Conservation (phyloP, 177 flowering plant genomes). For the Vitis hybrid region DNA sequence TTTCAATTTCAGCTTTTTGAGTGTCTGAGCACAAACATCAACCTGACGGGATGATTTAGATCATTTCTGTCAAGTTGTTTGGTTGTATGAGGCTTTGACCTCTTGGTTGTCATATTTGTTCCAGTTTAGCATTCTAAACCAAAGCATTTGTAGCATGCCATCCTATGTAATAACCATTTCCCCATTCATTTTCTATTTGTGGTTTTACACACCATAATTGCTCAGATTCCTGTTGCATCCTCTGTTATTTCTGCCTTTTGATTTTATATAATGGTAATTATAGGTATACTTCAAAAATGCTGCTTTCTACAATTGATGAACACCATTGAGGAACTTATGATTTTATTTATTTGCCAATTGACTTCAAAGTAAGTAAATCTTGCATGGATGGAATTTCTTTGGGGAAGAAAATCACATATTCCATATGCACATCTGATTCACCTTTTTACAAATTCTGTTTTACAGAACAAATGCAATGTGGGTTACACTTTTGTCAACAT, state of each 20-base stretch:
- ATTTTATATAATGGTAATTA: background rate
- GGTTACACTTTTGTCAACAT: too few species aligned
- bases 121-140: too few species aligned
- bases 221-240: background rate
- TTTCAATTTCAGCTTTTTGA: too few species aligned
- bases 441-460: too few species aligned
- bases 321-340: slow-evolving; percentile 56
- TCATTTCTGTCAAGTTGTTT: too few species aligned
- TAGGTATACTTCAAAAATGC: slow-evolving; percentile 70
- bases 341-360: slow-evolving; percentile 62
- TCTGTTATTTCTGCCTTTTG: background rate
- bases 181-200: background rate
- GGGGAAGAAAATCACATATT: background rate
- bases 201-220: background rate
- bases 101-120: too few species aligned
- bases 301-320: slow-evolving; percentile 60
- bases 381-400: background rate
- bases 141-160: too few species aligned
- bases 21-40: too few species aligned
- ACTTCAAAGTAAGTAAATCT: slow-evolving; percentile 49
- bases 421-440: background rate
- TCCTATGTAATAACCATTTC: too few species aligned
- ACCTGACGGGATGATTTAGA: too few species aligned
- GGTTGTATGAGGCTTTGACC: too few species aligned
- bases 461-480: too few species aligned